phyloP scores from a whole-genome alignment of 257 asterid species.

The Petrea volubilis region DNA sequence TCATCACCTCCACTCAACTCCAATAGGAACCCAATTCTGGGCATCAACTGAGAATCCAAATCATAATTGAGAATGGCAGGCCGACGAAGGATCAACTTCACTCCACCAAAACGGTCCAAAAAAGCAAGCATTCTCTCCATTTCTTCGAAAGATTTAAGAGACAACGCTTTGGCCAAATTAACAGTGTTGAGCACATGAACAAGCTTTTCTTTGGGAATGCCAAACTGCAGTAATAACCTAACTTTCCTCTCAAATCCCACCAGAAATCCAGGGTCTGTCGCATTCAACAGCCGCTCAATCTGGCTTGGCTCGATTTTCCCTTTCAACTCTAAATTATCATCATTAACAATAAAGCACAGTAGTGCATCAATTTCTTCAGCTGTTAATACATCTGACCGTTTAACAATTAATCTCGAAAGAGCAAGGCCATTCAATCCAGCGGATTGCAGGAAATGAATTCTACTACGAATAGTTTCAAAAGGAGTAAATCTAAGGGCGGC shows the following conservation, averaged over 20 bases:
- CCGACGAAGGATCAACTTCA: conserved; percentile 62
- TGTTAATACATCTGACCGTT: conserved; percentile 61
- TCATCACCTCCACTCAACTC: conserved; percentile 69
- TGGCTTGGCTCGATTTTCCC: conserved; percentile 56
- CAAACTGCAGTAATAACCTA: conserved; percentile 49
- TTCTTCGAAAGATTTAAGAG: conserved; percentile 61
- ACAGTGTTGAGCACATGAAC: conserved; percentile 67
- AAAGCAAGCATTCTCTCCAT: conserved; percentile 61
- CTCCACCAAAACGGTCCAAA: conserved; percentile 70
- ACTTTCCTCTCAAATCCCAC: conserved; percentile 67
- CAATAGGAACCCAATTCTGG: conserved; percentile 67
- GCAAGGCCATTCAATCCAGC: conserved; percentile 52
- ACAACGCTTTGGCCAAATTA: conserved; percentile 63
- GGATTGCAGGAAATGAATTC: conserved; percentile 52
- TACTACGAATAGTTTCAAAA: conserved; percentile 45
- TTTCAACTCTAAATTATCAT: conserved; percentile 39
- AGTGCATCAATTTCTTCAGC: conserved; percentile 50
- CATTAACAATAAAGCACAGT: conserved; percentile 35
- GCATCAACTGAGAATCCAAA: conserved; percentile 69
- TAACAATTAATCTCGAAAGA: conserved; percentile 53
- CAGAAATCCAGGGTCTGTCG: conserved; percentile 49
- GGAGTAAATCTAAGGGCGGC: conserved; percentile 42
- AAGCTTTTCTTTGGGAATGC: conserved; percentile 62
- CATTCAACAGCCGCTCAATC: conserved; percentile 55
- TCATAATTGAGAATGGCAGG: conserved; percentile 72